Evolutionary conservation across 2,329 filamentous ascomycete genomes (phyloP).

Genomic region (Neurospora sp.): DNA sequence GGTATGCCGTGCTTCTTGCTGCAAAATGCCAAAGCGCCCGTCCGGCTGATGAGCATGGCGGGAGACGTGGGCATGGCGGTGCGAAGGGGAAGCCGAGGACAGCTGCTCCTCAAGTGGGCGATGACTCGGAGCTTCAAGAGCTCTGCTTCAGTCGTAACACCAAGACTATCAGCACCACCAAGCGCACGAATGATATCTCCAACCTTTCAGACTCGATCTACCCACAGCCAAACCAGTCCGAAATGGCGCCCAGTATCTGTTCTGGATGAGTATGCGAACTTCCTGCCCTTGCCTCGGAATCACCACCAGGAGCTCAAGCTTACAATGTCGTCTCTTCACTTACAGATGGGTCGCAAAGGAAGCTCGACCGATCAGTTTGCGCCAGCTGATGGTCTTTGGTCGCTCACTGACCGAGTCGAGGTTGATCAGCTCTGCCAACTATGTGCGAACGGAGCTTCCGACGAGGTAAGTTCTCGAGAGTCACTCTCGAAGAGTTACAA

Average conservation of each 20-base stretch:
- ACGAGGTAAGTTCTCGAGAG: conserved; percentile 46
- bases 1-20: conserved; percentile 17
- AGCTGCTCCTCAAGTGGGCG: not conserved
- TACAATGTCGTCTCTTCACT: conserved; percentile 10
- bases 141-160: not conserved
- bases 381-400: conserved; percentile 95
- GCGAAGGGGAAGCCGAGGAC: not conserved
- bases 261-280: conserved; percentile 45
- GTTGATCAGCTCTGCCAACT: conserved; percentile 90
- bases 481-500: not conserved
- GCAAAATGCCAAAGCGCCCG: conserved; percentile 16
- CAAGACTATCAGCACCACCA: not conserved
- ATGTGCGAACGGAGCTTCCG: conserved; percentile 89
- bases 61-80: conserved; percentile 9
- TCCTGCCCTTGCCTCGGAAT: conserved; percentile 1
- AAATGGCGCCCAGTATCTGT: conserved; percentile 55
- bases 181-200: not conserved
- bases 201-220: not conserved
- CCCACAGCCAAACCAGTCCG: conserved; percentile 18
- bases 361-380: conserved; percentile 87
- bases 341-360: conserved; percentile 84
- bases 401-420: conserved; percentile 83
- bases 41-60: conserved; percentile 13
- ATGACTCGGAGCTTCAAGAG: not conserved
- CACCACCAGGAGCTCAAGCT: conserved; percentile 6